Evolutionary conservation across 331 rosid genomes (phyloP), one percentile per base, ranked within the genome.

Genomic region (Rhamnella rubrinervis): DNA sequence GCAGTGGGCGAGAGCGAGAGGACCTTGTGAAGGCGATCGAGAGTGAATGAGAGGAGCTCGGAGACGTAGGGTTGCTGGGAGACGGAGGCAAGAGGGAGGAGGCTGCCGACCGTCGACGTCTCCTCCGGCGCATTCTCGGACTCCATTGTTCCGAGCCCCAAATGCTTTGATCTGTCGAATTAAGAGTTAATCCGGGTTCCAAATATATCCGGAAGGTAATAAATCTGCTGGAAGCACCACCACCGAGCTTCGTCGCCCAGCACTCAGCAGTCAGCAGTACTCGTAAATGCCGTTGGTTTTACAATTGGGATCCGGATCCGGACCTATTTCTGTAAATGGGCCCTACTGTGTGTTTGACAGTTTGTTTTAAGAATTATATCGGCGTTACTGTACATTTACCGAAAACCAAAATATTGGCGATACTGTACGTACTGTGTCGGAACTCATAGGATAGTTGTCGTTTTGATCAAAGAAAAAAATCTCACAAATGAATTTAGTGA

Each of bases 1-100:
- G 20, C 21, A 19, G 39, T 40, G 67, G 39, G 39, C 31, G 69
- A 70, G 47, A 38, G 52, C 21, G 21, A 63, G n/a, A 26, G 56
- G 49, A 86, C 96, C 93, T 95, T 95, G 84, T 91, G 95, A 67
- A 95, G 96, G 64, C 97, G 97, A 82, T 95, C 97, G 76, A 91
- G 97, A 1, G 96, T 95, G 83, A 91, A 95, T 35, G 99, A 95
- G 37, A 95, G 96, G 60, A 95, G 93, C 87, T 95, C 96, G 55
- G 99, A 86, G 78, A 95, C 97, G 74, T 95, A 95, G 4, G 96
- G 96, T 72, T 95, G 99, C 75, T 91, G 97, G 4, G 96, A 80
- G 71, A 83, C 89, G 50, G 96, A 86, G 62, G 99, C 92, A 6
- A 95, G 83, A n/a, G 96, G 92, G 78, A 85, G 92, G 70, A 91